These are phyloP conservation scores for Trapa bicornis DNA, from an alignment of 345 rosid genomes.

Conservation along the genomic window DNA sequence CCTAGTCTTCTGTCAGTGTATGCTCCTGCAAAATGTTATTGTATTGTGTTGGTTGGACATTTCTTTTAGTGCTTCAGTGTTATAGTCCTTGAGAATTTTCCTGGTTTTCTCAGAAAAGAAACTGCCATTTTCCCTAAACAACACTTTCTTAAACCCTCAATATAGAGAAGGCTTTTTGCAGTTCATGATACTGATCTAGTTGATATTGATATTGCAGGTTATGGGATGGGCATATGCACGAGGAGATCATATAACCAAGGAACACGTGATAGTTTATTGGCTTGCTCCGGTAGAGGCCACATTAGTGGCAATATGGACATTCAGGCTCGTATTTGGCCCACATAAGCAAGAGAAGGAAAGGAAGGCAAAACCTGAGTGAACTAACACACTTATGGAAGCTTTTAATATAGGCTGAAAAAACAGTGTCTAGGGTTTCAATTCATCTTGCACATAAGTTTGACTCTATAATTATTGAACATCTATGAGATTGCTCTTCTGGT, in stretches of 20 bases:
- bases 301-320: constrained; percentile 69
- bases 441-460: not conserved
- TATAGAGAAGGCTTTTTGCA: not conserved
- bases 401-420: not conserved
- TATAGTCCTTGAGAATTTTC: not conserved
- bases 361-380: constrained; percentile 39
- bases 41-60: not conserved
- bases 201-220: constrained; percentile 28
- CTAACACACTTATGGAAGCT: not conserved
- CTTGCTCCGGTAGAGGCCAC: constrained; percentile 80
- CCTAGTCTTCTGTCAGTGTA: not conserved
- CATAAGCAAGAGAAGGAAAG: constrained; percentile 25
- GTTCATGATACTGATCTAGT: not conserved
- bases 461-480: not conserved
- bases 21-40: not conserved
- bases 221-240: constrained; percentile 99
- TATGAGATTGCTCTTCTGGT: not conserved
- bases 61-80: not conserved
- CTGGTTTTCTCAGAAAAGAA: not conserved
- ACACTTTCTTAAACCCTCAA: not conserved
- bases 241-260: constrained; percentile 81
- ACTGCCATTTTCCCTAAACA: not conserved
- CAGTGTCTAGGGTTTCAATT: not conserved
- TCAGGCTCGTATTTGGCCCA: constrained; percentile 40
- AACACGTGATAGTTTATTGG: constrained; percentile 88